Evolutionary conservation across 208 protist species (phyloP), one percentile per base, ranked within the genome.

Genomic region (Trypanosoma lewisi): DNA sequence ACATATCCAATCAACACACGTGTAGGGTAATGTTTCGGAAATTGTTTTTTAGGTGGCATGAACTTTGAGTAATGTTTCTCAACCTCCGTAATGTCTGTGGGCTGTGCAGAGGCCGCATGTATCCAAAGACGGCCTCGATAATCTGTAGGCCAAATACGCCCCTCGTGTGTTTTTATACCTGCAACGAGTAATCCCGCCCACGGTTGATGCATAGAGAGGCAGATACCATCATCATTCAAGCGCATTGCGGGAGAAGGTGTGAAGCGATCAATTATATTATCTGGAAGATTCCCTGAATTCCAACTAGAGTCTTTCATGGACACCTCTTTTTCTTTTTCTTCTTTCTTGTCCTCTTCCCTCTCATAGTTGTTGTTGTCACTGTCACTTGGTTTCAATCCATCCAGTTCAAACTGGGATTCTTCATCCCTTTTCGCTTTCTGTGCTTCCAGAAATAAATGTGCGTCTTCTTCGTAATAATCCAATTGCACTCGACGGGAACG

Each of bases 41-140:
- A 95, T 12, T 70, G 41, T 23, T 82, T 59, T 1, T 49, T 67
- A 0, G 80, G 68, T 11, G 62, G 34, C 50, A 81, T 52, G 57
- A 94, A 93, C 44, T 65, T 80, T 23, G 69, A 21, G 65, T 96
- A 94, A 53, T 85, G 85, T 14, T 65, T 44, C 77, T 96, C 87
- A 11, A 85, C 63, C 48, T 90, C 82, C 45, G 68, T 61, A 19
- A 96, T 81, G n/a, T 91, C 78, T 4, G 68, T 60, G 21, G 87
- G 78, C 64, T 86, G 55, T 36, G 84, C 72, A 7, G 82, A 53
- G 11, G 91, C 87, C 3, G 87, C 84, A 53, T 95, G 89, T 52
- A 98, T 98, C 93, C 94, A 98, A 57, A 98, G 68, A 9, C 83
- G 57, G 2, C 94, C 94, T n/a, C 93, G 81, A 74, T 95, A 94